Conservation (phyloP, 805 yeast species). For the Martiniozyma abietophila region DNA sequence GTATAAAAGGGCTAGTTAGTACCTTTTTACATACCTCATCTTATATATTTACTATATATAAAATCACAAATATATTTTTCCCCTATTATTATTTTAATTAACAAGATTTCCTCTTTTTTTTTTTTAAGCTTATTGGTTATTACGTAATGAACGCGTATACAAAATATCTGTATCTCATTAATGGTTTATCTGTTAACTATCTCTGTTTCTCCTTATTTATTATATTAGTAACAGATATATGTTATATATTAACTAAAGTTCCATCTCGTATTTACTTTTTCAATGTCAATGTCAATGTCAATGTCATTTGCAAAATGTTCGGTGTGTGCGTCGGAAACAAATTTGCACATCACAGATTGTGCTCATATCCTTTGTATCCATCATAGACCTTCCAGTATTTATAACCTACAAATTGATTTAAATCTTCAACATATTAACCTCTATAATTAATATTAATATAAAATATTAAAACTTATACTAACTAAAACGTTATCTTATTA, state of each 20-base stretch:
- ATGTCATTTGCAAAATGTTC: background rate
- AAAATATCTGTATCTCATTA: too few species aligned
- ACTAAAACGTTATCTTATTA: background rate
- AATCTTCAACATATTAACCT: too few species aligned
- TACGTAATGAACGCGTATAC: background rate
- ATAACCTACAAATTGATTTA: background rate
- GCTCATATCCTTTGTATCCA: background rate
- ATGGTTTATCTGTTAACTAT: background rate
- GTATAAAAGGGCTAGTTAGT: too few species aligned
- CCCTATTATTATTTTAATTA: too few species aligned
- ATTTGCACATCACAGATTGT: background rate
- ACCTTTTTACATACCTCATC: too few species aligned
- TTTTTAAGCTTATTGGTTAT: too few species aligned
- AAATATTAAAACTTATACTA: background rate
- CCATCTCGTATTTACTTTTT: too few species aligned
- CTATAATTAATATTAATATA: too few species aligned
- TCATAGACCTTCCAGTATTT: background rate
- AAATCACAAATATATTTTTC: too few species aligned
- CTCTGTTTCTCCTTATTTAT: background rate
- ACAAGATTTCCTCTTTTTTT: too few species aligned
- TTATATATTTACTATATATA: too few species aligned
- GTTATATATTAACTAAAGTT: too few species aligned
- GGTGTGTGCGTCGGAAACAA: background rate
- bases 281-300: background rate
- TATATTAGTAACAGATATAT: background rate